A percentile compares a stretch with the other conserved stretches of the same genome.
Conservation (phyloP, 768 basidiomycete species). For the Naganishia randhawae region DNA sequence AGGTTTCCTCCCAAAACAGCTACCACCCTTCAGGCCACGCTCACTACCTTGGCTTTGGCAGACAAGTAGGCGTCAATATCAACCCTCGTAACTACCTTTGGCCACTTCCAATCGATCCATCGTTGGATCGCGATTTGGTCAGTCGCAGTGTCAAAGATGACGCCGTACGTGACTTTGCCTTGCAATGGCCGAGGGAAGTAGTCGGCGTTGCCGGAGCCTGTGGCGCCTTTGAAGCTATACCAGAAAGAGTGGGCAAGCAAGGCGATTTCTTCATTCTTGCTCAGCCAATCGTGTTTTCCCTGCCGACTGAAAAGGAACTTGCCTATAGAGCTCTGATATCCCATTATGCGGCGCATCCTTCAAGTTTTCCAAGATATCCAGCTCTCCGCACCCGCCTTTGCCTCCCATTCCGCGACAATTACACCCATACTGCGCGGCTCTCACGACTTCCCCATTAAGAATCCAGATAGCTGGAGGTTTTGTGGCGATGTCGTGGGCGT, state of each 20-base stretch:
- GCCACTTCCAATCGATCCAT: not conserved
- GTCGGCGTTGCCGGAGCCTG: not conserved
- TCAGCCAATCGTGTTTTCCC: too few species aligned
- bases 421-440: not conserved
- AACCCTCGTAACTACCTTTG: not conserved
- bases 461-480: not conserved
- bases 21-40: not conserved
- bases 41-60: not conserved
- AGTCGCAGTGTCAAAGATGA: slow-evolving; percentile 4
- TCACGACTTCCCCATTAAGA: not conserved
- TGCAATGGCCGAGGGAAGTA: not conserved
- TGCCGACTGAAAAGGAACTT: not conserved
- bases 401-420: not conserved
- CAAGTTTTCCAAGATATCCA: not conserved
- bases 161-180: not conserved
- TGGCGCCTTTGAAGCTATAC: not conserved
- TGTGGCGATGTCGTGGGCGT: not conserved
- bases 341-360: not conserved
- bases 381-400: not conserved
- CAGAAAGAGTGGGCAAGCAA: not conserved
- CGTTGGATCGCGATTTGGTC: not conserved
- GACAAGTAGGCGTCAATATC: not conserved
- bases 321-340: not conserved
- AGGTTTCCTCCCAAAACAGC: not conserved
- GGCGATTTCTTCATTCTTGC: too few species aligned